Evolutionary conservation across 2,329 filamentous ascomycete genomes (phyloP), one percentile per base, ranked within the genome.

Genomic region (Ophiosphaerella narmari): DNA sequence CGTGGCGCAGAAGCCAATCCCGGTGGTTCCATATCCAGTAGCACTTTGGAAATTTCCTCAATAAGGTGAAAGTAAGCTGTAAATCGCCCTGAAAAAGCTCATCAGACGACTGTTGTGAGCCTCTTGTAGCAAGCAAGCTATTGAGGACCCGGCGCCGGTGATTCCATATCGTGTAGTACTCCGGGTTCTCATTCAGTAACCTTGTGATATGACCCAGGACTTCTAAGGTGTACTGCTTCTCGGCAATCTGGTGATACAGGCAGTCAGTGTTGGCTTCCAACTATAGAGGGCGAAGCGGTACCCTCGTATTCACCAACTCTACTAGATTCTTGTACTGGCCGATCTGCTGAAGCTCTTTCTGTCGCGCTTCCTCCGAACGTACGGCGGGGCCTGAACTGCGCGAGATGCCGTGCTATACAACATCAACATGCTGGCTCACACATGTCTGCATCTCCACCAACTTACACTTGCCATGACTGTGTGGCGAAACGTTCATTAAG

Each of bases 1-100:
- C 86, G 70, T 90, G 84, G 46, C 87, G 78, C 12, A 99, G 79
- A 3, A 93, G 78, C 92, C 94, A 99, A 39, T 88, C 76, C 24
- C 94, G 87, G 74, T 97, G 93, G 63, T 96, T 96, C 94, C 94
- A 99, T 66, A 99, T 93, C 93, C 94, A 97, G 77, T 99, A 99
- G 80, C 94, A 97, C 73, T 99, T 99, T 6, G 94, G 94, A 59
- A 86, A 93, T 59, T 91, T 85, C 57, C 90, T 82, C 42, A 99
- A 82, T 16, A 99, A 81, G 0, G 90, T 90, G 35, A 97, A 84
- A 31, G 93, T 86, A 67, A 97, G 96, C 40, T 78, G 77, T 31
- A 99, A 80, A 70, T 99, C 94, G 47, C 82, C 78, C 39, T 83
- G 82, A 54, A 97, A 81, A 29, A 87, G 68, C 2, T 84, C 76